These are phyloP conservation scores for Austroboletus olivaceoglutinosus DNA, from an alignment of 1,284 basidiomycete genomes.

Conservation along the genomic window DNA sequence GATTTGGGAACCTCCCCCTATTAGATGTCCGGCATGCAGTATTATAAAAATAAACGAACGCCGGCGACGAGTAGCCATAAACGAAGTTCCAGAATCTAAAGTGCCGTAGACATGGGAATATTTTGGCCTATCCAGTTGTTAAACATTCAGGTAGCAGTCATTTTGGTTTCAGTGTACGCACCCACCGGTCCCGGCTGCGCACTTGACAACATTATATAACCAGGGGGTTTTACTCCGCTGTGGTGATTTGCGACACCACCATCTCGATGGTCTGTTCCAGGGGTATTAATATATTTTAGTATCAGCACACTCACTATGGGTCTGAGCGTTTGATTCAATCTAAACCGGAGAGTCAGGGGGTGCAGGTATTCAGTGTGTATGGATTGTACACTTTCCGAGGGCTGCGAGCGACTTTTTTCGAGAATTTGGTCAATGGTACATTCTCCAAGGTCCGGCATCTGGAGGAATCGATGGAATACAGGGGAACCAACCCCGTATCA, in stretches of 20 bases:
- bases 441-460: no score
- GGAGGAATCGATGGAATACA: no score
- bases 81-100: slow-evolving; percentile 52
- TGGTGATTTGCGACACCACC: slow-evolving; percentile 33
- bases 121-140: slow-evolving; percentile 34
- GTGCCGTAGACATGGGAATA: slow-evolving; percentile 58
- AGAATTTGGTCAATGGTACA: no score
- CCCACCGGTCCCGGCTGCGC: slow-evolving; percentile 40
- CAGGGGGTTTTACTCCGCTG: slow-evolving; percentile 34
- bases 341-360: slow-evolving; percentile 29
- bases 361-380: slow-evolving; percentile 22
- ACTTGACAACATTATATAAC: slow-evolving; percentile 40
- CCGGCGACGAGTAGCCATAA: slow-evolving; percentile 55
- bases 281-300: no score
- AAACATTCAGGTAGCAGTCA: slow-evolving; percentile 1
- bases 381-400: slow-evolving; percentile 23
- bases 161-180: background rate
- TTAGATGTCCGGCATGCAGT: background rate
- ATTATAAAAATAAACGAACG: slow-evolving; percentile 3
- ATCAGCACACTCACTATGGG: no score
- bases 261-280: slow-evolving; percentile 36
- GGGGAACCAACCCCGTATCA: no score
- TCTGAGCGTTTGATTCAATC: slow-evolving; percentile 27
- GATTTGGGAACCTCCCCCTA: no score
- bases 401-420: slow-evolving; percentile 19